Percentiles rank a stretch among this genome's conserved stretches.
Conservation (phyloP, 441 rosid genomes). For the Viola pubescens region DNA sequence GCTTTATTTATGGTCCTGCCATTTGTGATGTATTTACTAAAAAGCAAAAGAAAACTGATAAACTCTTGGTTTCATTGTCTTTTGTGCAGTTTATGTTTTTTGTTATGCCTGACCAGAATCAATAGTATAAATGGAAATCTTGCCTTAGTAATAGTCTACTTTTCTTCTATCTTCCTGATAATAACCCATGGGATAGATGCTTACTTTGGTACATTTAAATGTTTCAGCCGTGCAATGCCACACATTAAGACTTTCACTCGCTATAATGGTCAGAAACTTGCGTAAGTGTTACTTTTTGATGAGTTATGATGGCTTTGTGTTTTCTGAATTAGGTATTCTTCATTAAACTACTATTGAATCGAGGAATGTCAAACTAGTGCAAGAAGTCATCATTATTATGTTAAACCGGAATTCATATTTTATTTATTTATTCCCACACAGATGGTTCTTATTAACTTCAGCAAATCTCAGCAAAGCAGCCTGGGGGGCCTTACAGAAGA, state of each 20-base stretch:
- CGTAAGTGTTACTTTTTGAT: conserved; percentile 37
- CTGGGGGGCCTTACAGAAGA: conserved; percentile 95
- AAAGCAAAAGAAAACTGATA: no score
- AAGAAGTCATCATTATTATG: background rate
- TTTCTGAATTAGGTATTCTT: background rate
- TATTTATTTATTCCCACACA: conserved; percentile 20
- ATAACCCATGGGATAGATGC: conserved; percentile 3
- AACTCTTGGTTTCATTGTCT: background rate
- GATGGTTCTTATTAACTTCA: conserved; percentile 88
- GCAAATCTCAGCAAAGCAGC: conserved; percentile 97
- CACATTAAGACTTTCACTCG: conserved; percentile 92
- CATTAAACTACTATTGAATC: background rate
- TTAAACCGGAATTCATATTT: background rate
- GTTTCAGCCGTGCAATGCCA: conserved; percentile 82
- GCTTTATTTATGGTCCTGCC: background rate
- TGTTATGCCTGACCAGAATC: background rate
- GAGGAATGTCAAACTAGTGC: background rate
- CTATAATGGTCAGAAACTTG: conserved; percentile 69
- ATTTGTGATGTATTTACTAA: no score
- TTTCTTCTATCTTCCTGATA: background rate
- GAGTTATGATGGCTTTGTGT: background rate
- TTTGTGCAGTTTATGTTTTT: background rate
- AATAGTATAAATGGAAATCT: background rate
- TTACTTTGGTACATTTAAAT: conserved; percentile 15
- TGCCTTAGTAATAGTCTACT: background rate